Conservation (phyloP, 164 flowering plant species). For the Nymphaea colorata region DNA sequence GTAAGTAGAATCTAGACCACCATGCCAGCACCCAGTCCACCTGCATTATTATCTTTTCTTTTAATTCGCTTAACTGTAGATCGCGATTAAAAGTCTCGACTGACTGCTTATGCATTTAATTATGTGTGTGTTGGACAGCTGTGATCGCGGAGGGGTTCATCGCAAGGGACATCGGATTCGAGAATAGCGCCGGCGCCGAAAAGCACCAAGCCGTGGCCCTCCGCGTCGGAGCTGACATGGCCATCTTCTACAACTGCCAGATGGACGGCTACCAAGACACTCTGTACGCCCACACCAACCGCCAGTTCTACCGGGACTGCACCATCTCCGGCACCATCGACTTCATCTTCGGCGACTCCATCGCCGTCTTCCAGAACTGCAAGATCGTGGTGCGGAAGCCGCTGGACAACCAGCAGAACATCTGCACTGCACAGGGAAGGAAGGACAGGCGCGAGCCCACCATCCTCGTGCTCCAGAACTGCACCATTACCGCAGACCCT, state of each 20-base stretch:
- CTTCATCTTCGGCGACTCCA: conserved; percentile 63
- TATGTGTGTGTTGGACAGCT: conserved; percentile 19
- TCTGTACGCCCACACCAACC: conserved; percentile 52
- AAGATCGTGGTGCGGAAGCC: conserved; percentile 44
- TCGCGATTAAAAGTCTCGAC: no score
- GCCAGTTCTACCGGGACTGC: conserved; percentile 87
- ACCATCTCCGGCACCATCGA: conserved; percentile 65
- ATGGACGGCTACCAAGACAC: conserved; percentile 72
- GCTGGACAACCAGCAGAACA: conserved; percentile 28
- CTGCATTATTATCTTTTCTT: neutral
- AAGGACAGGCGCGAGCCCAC: conserved; percentile 18
- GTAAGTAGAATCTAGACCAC: conserved; percentile 17
- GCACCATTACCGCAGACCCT: conserved; percentile 30
- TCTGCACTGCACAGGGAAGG: conserved; percentile 51
- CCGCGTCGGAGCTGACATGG: conserved; percentile 34
- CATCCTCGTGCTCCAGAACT: conserved; percentile 39
- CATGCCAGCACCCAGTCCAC: neutral
- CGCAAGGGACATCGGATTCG: conserved; percentile 66
- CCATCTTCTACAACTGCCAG: conserved; percentile 62
- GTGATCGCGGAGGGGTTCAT: conserved; percentile 41
- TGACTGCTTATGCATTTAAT: no score
- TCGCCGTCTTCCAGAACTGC: conserved; percentile 70
- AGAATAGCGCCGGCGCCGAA: conserved; percentile 62
- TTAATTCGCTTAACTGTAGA: no score
- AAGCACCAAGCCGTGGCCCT: conserved; percentile 80